Evolutionary conservation across 257 asterid species (phyloP).

Genomic region (Verbena officinalis): DNA sequence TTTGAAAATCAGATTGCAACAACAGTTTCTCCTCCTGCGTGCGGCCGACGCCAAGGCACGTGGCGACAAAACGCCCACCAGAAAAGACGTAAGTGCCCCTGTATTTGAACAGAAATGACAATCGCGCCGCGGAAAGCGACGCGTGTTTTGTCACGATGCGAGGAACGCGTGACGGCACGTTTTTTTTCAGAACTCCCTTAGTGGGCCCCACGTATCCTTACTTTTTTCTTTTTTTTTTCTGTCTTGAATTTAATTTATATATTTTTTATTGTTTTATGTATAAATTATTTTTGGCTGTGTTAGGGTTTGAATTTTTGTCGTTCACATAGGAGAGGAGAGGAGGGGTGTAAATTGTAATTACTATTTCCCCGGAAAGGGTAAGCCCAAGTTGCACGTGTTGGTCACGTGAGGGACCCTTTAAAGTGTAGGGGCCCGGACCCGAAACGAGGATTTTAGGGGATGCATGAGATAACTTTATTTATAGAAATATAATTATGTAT

Average conservation of each 20-base stretch:
- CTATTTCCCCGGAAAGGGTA: background rate
- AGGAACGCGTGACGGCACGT: constrained; percentile 38
- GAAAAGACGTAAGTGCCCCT: constrained; percentile 28
- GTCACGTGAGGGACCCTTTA: constrained; percentile 10
- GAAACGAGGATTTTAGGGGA: too few species aligned
- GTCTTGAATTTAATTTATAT: background rate
- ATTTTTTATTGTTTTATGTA: too few species aligned
- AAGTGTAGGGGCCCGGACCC: background rate
- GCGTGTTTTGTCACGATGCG: constrained; percentile 36
- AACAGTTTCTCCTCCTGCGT: constrained; percentile 32
- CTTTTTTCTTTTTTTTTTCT: background rate
- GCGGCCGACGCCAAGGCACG: constrained; percentile 40
- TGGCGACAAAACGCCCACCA: constrained; percentile 11
- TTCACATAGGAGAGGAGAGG: constrained; percentile 3
- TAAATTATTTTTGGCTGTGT: too few species aligned
- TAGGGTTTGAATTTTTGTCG: constrained; percentile 28
- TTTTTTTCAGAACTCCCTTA: constrained; percentile 19
- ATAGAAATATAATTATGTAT: too few species aligned
- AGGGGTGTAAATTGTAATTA: too few species aligned
- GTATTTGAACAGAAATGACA: background rate
- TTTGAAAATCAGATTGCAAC: background rate
- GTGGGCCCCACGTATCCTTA: background rate
- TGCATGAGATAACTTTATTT: too few species aligned
- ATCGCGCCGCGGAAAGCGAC: constrained; percentile 29
- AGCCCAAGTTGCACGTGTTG: constrained; percentile 9